Base-by-base conservation (phyloP, 2,329 filamentous ascomycete genomes). In the Hypoxylon sp. region DNA sequence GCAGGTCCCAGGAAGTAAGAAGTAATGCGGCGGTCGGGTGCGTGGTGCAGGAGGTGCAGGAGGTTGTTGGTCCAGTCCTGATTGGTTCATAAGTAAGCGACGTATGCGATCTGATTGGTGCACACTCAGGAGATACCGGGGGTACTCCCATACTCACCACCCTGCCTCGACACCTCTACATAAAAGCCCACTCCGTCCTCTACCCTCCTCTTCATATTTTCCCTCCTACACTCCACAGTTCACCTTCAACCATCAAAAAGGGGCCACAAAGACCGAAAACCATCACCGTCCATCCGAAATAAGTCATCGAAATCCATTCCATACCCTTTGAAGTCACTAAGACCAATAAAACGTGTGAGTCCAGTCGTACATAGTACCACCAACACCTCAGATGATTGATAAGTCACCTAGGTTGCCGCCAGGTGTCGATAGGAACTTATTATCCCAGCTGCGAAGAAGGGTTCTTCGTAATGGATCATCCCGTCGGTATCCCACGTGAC, bases 111-210 rank as follows among this genome's bases (percentile, higher is more conserved):
- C 65, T 75, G 68, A 76, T 76, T 76, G 73, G 74, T 63, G 17
- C 50, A 9, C 50, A 9, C 58, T 63, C 49, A 52, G 45, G 53
- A 63, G 63, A 38, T 60, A 58, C 55, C 49, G 53, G 68, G 68
- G 69, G 68, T 63, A 52, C 58, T 25, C 46, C 32, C 34, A 45
- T 62, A 32, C 38, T 53, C 49, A 49, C 58, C 60, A 66, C 71
- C 68, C 73, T 74, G 65, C 68, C 71, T 74, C 62, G 61, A 70
- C 60, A 63, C 61, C 60, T 71, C 63, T 63, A 71, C 67, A 75
- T 76, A 76, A 76, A 75, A 73, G 36, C 69, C 71, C 68, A 64
- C 58, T 56, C 67, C 59, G 63, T 69, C 70, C 70, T 67, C 66
- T 62, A 66, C 64, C 63, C 59, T 67, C 65, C 65, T 67, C 59